Evolutionary conservation across 352 stramenopile genomes (phyloP).

Genomic region (Lagenidium giganteum): DNA sequence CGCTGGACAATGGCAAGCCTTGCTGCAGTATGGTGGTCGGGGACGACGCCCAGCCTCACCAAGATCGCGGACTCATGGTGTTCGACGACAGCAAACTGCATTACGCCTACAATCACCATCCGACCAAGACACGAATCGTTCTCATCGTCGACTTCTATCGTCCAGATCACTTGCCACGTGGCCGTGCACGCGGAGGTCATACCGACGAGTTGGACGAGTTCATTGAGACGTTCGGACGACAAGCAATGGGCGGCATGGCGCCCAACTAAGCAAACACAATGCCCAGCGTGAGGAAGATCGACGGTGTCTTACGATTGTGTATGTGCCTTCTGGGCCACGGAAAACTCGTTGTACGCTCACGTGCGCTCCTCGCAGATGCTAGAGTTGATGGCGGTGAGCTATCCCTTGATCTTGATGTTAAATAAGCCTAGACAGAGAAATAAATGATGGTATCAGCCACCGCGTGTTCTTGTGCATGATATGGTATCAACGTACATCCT

Average conservation of each 20-base stretch:
- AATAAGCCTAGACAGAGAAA: constrained; percentile 70
- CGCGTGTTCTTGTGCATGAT: background rate
- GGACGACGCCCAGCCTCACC: constrained; percentile 61
- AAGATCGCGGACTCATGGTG: constrained; percentile 77
- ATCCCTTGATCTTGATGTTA: constrained; percentile 88
- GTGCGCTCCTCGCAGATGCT: too few species aligned
- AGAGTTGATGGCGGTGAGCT: too few species aligned
- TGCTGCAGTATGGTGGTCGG: constrained; percentile 80
- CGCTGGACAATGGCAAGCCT: constrained; percentile 34
- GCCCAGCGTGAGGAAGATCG: constrained; percentile 1
- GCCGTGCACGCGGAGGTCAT: constrained; percentile 74
- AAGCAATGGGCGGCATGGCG: constrained; percentile 22
- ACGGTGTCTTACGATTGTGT: too few species aligned
- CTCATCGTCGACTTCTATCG: constrained; percentile 88
- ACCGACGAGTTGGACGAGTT: constrained; percentile 89
- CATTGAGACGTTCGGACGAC: constrained; percentile 73
- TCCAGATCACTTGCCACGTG: constrained; percentile 70
- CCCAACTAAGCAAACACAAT: background rate
- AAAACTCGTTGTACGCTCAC: too few species aligned
- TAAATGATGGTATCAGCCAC: background rate
- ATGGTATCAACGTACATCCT: constrained; percentile 66
- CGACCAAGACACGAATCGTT: constrained; percentile 58
- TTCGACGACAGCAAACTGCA: constrained; percentile 92
- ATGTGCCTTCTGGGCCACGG: too few species aligned
- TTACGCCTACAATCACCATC: constrained; percentile 80